Conservation (phyloP, 2,329 filamentous ascomycete genomes). For the Phyllosticta paracitricarpa region DNA sequence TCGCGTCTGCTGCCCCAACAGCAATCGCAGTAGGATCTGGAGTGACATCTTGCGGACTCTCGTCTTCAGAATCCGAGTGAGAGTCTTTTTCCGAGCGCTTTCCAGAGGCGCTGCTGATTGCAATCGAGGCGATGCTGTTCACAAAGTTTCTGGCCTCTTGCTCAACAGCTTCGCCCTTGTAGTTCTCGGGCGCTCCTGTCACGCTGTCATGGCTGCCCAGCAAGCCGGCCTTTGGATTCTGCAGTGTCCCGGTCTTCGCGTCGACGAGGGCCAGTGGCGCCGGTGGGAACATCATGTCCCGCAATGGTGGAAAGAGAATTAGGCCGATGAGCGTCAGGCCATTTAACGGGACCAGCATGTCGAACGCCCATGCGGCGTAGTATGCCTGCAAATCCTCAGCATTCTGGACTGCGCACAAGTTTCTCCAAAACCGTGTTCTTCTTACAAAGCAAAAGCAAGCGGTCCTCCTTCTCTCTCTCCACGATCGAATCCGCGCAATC, state of each 20-base stretch:
- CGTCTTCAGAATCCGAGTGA: slow-evolving; percentile 28
- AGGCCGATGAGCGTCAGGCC: slow-evolving; percentile 52
- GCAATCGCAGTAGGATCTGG: slow-evolving; percentile 53
- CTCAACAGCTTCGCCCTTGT: slow-evolving; percentile 75
- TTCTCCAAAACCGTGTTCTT: background rate
- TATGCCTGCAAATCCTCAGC: slow-evolving; percentile 32
- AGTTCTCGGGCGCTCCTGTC: slow-evolving; percentile 73
- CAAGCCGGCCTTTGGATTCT: slow-evolving; percentile 67
- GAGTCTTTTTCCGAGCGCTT: slow-evolving; percentile 63
- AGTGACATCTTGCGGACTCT: slow-evolving; percentile 39
- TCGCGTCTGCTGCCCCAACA: slow-evolving; percentile 44
- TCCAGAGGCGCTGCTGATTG: slow-evolving; percentile 64
- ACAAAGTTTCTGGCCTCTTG: slow-evolving; percentile 75
- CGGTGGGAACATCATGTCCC: slow-evolving; percentile 61
- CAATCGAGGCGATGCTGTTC: slow-evolving; percentile 60
- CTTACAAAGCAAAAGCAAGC: slow-evolving; percentile 50
- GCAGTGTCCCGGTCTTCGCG: slow-evolving; percentile 58
- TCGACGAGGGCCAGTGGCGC: slow-evolving; percentile 66
- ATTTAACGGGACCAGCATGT: slow-evolving; percentile 57
- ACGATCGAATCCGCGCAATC: slow-evolving; percentile 64
- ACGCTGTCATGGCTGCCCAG: slow-evolving; percentile 66
- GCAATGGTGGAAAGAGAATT: slow-evolving; percentile 53
- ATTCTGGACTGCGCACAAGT: background rate
- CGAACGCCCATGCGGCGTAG: slow-evolving; percentile 58
- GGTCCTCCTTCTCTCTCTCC: slow-evolving; percentile 64